Evolutionary conservation across 257 asterid genomes (phyloP), one percentile per base, ranked within the genome.

Genomic region (Verbascum thapsus): DNA sequence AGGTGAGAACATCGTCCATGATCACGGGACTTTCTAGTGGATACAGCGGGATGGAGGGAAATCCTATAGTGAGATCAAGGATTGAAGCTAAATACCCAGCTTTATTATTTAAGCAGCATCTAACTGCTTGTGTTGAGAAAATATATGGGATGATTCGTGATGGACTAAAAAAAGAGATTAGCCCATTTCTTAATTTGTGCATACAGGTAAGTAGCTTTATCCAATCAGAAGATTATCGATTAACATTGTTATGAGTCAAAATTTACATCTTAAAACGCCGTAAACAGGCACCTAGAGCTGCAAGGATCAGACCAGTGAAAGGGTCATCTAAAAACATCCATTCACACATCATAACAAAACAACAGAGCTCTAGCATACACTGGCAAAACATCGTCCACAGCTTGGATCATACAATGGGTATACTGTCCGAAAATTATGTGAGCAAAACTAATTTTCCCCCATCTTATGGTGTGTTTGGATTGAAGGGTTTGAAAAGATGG

Each of bases 31-130:
- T 79, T 69, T 87, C 97, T 54, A 90, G 86, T 42, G 96, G 97
- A 47, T 87, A 90, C 78, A 85, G 96, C 5, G 97, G 97, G 63
- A 85, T 90, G 81, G 96, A 87, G 71, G 95, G 94, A 65, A 87
- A 80, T 66, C 87, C 90, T 34, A 77, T 72, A 39, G 58, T 68
- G 5, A 80, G 78, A 71, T 83, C 96, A 64, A 78, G 95, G 65
- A 83, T 90, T 70, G 96, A 85, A 79, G 95, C 96, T 48, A 90
- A 83, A 79, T 90, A 90, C 64, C 97, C 97, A 22, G 97, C 96
- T 67, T 63, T 90, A 68, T 71, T 90, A 76, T 90, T 90, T 72
- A 90, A 90, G 84, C 97, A 90, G 76, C 96, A 90, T 73, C 70
- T 90, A 61, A 87, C 95, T 50, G 96, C 96, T 69, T 90, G 97